Base-by-base conservation (phyloP, 2,329 filamentous ascomycete species). In the Scytalidium lignicola region DNA sequence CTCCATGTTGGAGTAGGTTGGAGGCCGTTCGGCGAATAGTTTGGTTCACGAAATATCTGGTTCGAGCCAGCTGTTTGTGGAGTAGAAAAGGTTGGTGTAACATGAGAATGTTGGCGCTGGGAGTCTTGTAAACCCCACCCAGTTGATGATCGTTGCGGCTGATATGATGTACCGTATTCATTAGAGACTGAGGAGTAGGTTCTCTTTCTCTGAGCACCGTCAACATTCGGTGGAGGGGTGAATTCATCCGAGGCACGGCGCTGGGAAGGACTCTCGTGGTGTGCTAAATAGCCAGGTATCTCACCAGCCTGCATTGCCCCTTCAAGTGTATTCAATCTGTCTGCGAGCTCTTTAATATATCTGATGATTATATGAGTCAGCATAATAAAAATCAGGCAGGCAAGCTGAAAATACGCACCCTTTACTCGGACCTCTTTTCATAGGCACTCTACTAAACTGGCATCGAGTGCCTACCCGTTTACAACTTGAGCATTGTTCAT, bases 291-390 rank as follows among this genome's bases (percentile, higher is more conserved):
- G 15, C 59, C 61, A 3, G 69, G 60, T 17, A 70, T 55, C 22
- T 78, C 74, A n/a, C 77, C 66, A n/a, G 70, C 60, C 51, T 79
- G 76, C 50, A 93, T 81, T 62, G 89, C 87, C 56, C 85, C 86
- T 64, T 95, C 90, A 42, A 96, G 84, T 41, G 80, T 85, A 59
- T 91, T 83, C 51, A 96, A 82, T 21, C 90, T 78, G 63, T 95
- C 90, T 20, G 90, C 89, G 19, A 96, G 78, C 66, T 95, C 90
- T 65, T 95, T 95, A 65, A 96, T 96, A 60, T 95, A 95, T 15
- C 85, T 88, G 60, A 46, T 22, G 51, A n/a, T n/a, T 51, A 41
- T 42, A 23, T 51, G 46, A 52, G 53, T 58, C 41, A 56, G 51
- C 32, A 44, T 23, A 49, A 9, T 48, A 54, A 58, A 43, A 59